Conservation (phyloP, 1,139 yeast species). For the Magnusiomyces sp. region DNA sequence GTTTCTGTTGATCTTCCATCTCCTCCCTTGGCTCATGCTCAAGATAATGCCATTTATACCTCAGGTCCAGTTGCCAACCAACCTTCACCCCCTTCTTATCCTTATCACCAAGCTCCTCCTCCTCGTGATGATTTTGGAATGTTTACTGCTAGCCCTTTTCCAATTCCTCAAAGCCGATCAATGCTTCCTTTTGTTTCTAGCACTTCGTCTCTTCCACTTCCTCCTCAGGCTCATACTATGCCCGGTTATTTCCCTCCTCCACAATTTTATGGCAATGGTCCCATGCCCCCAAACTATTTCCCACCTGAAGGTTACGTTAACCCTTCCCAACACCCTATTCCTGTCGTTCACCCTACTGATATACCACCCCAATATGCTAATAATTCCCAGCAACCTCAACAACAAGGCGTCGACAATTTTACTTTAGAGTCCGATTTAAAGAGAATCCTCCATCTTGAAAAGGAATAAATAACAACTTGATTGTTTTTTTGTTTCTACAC, state of each 20-base stretch:
- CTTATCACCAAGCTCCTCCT: too few relatives aligned
- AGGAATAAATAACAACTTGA: not conserved
- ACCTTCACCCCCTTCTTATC: too few relatives aligned
- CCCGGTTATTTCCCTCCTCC: too few relatives aligned
- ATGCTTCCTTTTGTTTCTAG: too few relatives aligned
- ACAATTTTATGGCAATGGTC: too few relatives aligned
- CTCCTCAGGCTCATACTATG: too few relatives aligned
- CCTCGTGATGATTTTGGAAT: too few relatives aligned
- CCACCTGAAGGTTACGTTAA: not conserved
- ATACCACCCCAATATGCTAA: not conserved
- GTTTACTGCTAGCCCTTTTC: slow-evolving; percentile 1
- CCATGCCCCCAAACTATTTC: too few relatives aligned
- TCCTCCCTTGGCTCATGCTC: not conserved
- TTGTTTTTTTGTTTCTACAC: not conserved
- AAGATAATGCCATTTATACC: not conserved
- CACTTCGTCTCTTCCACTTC: too few relatives aligned
- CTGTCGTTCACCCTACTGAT: not conserved
- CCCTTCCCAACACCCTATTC: not conserved
- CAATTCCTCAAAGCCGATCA: not conserved
- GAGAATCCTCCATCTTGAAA: not conserved
- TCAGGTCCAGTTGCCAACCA: slow-evolving; percentile 1
- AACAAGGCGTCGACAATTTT: not conserved
- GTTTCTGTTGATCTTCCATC: not conserved
- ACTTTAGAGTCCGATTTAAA: slow-evolving; percentile 3
- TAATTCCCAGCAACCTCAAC: not conserved